phyloP scores from a whole-genome alignment of 2,329 filamentous ascomycete species.

The Pseudopithomyces maydicus region DNA sequence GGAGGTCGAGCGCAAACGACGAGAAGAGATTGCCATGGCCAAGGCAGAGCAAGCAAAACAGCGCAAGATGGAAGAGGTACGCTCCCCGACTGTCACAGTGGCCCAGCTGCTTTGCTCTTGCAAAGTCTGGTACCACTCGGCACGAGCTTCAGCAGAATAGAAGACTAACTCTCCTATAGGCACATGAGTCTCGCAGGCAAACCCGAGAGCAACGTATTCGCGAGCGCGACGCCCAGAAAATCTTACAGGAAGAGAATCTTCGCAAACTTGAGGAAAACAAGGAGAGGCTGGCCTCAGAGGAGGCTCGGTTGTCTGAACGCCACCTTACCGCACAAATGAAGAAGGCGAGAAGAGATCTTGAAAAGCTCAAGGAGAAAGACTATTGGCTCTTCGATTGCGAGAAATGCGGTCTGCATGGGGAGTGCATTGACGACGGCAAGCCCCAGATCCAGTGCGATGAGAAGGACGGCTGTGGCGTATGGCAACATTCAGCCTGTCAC shows the following conservation, averaged over 20 bases:
- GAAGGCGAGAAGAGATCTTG: constrained; percentile 75
- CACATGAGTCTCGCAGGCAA: constrained; percentile 78
- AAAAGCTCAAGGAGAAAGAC: constrained; percentile 71
- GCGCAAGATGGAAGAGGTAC: constrained; percentile 68
- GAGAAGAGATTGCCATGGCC: constrained; percentile 67
- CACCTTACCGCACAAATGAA: constrained; percentile 83
- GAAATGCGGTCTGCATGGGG: constrained; percentile 84
- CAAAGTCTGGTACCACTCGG: too few relatives aligned
- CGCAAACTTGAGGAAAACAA: constrained; percentile 78
- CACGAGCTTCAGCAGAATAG: too few relatives aligned
- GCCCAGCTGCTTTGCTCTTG: constrained; percentile 14
- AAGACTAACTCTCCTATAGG: constrained; percentile 48
- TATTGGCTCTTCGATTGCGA: constrained; percentile 95
- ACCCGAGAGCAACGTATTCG: constrained; percentile 84
- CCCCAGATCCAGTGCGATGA: constrained; percentile 90
- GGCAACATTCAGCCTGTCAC: constrained; percentile 95
- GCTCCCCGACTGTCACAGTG: not conserved
- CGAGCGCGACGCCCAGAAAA: constrained; percentile 82
- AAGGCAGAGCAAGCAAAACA: constrained; percentile 63
- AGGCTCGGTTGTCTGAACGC: constrained; percentile 71
- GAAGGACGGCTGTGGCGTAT: constrained; percentile 76
- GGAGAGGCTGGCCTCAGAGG: constrained; percentile 55
- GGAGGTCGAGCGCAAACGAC: constrained; percentile 71
- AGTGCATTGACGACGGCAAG: constrained; percentile 87
- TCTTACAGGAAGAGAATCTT: constrained; percentile 84